Evolutionary conservation across 2,329 filamentous ascomycete species (phyloP).

Genomic region (Immersiporthe knoxdaviesiana): DNA sequence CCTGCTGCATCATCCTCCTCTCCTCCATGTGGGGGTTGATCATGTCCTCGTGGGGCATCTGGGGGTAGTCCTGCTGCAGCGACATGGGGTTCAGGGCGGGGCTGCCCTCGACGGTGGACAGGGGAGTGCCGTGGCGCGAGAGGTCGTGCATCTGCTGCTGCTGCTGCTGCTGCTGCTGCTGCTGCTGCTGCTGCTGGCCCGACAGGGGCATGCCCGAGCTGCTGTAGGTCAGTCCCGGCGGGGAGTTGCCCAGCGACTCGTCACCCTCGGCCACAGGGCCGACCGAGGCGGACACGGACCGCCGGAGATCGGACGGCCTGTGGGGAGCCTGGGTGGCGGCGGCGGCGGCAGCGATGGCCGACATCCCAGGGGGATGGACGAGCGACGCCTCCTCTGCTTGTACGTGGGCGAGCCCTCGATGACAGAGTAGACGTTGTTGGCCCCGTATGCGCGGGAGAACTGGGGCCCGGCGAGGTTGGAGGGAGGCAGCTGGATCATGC

Average conservation of each 20-base stretch:
- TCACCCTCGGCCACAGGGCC: conserved; percentile 80
- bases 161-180: too few species aligned
- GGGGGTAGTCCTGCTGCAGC: conserved; percentile 71
- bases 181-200: conserved; percentile 72
- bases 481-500: conserved; percentile 87
- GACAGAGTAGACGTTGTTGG: conserved; percentile 87
- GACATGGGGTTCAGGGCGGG: conserved; percentile 72
- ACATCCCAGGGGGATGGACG: conserved; percentile 85
- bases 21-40: conserved; percentile 63
- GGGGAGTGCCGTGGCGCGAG: conserved; percentile 88
- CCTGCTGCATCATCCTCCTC: conserved; percentile 70
- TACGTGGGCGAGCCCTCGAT: conserved; percentile 98
- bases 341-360: conserved; percentile 68
- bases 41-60: conserved; percentile 65
- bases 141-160: conserved; percentile 78
- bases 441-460: conserved; percentile 73
- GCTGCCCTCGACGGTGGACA: conserved; percentile 82
- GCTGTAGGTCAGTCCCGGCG: conserved; percentile 74
- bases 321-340: conserved; percentile 52
- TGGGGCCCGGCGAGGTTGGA: conserved; percentile 81
- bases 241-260: conserved; percentile 77
- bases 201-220: conserved; percentile 67
- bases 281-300: conserved; percentile 88
- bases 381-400: conserved; percentile 93
- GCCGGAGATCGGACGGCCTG: conserved; percentile 84